phyloP scores from a whole-genome alignment of 1,139 yeast genomes.

The Candida anutae region DNA sequence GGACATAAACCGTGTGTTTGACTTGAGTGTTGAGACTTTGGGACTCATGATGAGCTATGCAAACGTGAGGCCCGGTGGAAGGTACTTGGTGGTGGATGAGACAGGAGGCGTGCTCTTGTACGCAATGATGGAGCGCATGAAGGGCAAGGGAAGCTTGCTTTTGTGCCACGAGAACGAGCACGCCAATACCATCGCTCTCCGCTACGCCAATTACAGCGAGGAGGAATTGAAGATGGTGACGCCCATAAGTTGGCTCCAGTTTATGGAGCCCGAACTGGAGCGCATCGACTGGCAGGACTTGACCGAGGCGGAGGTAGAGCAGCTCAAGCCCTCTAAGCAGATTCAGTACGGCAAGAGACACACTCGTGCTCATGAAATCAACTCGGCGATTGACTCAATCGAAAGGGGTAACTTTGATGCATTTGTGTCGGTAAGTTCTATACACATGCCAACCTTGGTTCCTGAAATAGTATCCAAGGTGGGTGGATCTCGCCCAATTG shows the following conservation, averaged over 20 bases:
- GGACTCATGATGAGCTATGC: constrained; percentile 72
- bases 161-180: constrained; percentile 90
- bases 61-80: constrained; percentile 84
- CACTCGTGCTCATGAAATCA: constrained; percentile 49
- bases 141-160: constrained; percentile 69
- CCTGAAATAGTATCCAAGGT: constrained; percentile 55
- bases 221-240: constrained; percentile 51
- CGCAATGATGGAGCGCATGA: constrained; percentile 86
- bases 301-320: constrained; percentile 44
- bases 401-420: constrained; percentile 63
- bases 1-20: constrained; percentile 68
- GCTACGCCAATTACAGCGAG: constrained; percentile 55
- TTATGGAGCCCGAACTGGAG: constrained; percentile 67
- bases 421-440: constrained; percentile 62
- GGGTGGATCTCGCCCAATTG: constrained; percentile 86
- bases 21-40: constrained; percentile 75
- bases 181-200: constrained; percentile 66
- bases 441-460: constrained; percentile 60
- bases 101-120: constrained; percentile 81
- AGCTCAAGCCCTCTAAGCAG: constrained; percentile 51
- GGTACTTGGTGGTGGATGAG: constrained; percentile 81
- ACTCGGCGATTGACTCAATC: constrained; percentile 45
- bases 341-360: constrained; percentile 63
- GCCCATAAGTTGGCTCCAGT: constrained; percentile 71
- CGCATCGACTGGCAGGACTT: constrained; percentile 44